Evolutionary conservation across 768 basidiomycete species (phyloP).

Genomic region (Rhodotorula diobovata): DNA sequence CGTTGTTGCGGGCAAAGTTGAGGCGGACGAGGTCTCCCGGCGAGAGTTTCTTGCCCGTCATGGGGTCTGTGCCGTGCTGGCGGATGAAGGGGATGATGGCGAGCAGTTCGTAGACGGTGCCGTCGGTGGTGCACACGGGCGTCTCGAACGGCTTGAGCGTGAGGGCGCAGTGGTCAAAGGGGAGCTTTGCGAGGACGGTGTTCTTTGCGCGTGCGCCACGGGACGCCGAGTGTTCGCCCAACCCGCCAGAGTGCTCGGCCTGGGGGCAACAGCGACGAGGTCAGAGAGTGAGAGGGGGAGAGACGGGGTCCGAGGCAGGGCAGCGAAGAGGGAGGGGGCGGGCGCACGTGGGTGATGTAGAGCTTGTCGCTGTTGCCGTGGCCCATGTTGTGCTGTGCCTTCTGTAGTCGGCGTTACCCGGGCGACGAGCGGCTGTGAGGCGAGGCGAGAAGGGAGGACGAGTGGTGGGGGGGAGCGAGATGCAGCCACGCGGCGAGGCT

Average conservation of each 20-base stretch:
- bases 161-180: constrained; percentile 37
- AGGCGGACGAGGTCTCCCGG: constrained; percentile 50
- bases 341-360: constrained; percentile 60
- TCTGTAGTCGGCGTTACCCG: too few relatives aligned
- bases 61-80: constrained; percentile 48
- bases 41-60: constrained; percentile 49
- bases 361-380: constrained; percentile 51
- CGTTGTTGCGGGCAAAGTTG: constrained; percentile 49
- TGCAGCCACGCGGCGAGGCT: too few relatives aligned
- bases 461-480: too few relatives aligned
- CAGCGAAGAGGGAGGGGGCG: background rate
- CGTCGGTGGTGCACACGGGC: constrained; percentile 42
- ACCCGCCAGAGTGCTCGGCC: constrained; percentile 73
- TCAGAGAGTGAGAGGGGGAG: background rate
- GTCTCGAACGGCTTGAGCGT: constrained; percentile 43
- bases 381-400: background rate
- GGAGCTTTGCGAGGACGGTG: constrained; percentile 33
- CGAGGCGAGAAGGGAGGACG: background rate
- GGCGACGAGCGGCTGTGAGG: background rate
- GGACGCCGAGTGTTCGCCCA: constrained; percentile 69
- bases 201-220: constrained; percentile 58
- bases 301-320: too few relatives aligned
- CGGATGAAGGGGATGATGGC: constrained; percentile 43
- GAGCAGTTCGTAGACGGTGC: constrained; percentile 42
- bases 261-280: constrained; percentile 47